Evolutionary conservation across 306 rosid species (phyloP), one percentile per base, ranked within the genome.

Genomic region (Gynostemma pentaphyllum): DNA sequence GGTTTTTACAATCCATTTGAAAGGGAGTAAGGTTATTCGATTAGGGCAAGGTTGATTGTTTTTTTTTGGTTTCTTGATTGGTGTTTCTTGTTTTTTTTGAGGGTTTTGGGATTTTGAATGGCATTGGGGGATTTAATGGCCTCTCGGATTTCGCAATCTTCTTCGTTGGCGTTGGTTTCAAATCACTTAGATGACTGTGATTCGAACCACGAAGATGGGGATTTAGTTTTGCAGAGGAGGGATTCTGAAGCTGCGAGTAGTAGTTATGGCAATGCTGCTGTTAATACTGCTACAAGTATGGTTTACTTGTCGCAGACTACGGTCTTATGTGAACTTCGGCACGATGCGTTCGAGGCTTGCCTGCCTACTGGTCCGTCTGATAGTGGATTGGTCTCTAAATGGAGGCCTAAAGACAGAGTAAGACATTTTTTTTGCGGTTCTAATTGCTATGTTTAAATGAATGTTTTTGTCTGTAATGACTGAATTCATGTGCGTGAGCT

Each of bases 111-210:
- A n/a, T n/a, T 86, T 94, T 86, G 99, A 76, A 94, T 94, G 99
- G 99, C 99, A 94, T 89, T 89, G 97, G 97, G 95, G 68, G 89
- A 94, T 77, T 79, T 82, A 74, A 86, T 88, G 99, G 89, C 91
- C 69, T 88, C 99, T 29, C 82, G 94, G 74, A 82, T 88, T 81
- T 88, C 97, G 52, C 95, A 94, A 78, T 84, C 97, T 75, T 68
- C 90, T 75, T 68, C 90, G 30, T 76, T 78, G 32, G 84, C 77
- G 46, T 80, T 82, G 70, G 80, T 86, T 16, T 73, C 95, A 9
- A 84, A 60, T 68, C 87, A 86, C 65, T 29, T 82, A 68, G 85
- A 82, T 18, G 86, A 80, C 63, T 75, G 45, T 45, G 72, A 54
- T 50, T 69, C 88, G 24, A 66, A 68, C 46, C 78, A 79, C 34